Base-by-base conservation (phyloP, 2,329 filamentous ascomycete genomes). In the Aaosphaeria pasadenensis region DNA sequence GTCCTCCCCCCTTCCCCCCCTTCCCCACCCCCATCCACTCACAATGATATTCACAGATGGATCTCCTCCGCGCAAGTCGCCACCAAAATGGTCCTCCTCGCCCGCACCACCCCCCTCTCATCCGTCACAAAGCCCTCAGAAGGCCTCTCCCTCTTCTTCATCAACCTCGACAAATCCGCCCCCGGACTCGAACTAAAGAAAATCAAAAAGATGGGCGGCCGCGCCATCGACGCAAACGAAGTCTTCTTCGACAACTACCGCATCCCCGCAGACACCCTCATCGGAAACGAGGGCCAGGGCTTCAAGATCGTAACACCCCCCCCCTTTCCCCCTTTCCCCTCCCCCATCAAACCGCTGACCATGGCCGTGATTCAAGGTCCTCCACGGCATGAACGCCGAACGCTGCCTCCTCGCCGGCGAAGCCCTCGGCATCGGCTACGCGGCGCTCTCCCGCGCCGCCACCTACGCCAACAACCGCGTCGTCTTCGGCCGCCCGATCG, bases 41-140 rank as follows among this genome's bases (percentile, higher is more conserved):
- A 24, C 17, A 24, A 54, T 47, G 11, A 35, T 42, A 9, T 30
- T n/a, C n/a, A 7, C 42, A 49, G 67, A 46, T 95, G 89, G 89
- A 95, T 94, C 46, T 89, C 88, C 0, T 91, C 84, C 45, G 89
- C 89, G 0, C 88, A 95, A 64, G 86, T 92, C 0, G 89, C 89
- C 0, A 78, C 79, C 4, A 89, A 89, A 60, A 95, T 95, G 89
- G 85, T 95, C 4, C 77, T 95, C 0, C 78, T 95, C 0, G 88
- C 88, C 0, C 81, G 89, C 1, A 95, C 89, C 0, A 89, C 84
- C 0, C 80, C 86, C 0, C 56, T 86, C 0, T 85, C 89, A 44
- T 76, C 88, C 50, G 82, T 84, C 0, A 74, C 75, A 50, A 90
- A 86, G 62, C 81, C 85, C 0, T 88, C 82, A n/a, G 83, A 91